These are phyloP conservation scores for Cicer yamashitae DNA, from an alignment of 306 rosid species.

Conservation along the genomic window DNA sequence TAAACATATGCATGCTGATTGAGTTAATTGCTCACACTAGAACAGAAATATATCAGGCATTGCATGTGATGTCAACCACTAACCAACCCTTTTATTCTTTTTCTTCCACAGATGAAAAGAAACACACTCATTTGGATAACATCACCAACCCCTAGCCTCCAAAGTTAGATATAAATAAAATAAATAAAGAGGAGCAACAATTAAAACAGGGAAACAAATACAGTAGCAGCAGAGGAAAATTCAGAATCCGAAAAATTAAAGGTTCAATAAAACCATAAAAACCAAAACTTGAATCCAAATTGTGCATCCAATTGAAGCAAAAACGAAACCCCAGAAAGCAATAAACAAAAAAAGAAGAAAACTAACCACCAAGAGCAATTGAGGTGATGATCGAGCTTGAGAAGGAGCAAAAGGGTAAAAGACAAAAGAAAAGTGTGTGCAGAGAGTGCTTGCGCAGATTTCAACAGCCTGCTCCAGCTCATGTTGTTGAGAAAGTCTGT, in stretches of 20 bases:
- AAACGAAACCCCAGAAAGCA: conserved; percentile 11
- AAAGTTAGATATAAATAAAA: background rate
- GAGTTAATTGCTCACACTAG: conserved; percentile 6
- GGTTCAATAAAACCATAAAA: conserved; percentile 8
- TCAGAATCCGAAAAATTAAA: conserved; percentile 3
- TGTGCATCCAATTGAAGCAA: conserved; percentile 26
- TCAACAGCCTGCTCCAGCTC: conserved; percentile 97
- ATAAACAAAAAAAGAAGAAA: background rate
- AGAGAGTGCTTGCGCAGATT: conserved; percentile 77
- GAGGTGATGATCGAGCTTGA: conserved; percentile 84
- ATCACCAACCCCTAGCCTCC: background rate
- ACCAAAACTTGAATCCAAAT: conserved; percentile 33
- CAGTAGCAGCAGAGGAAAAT: conserved; percentile 11
- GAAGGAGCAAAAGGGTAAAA: conserved; percentile 84
- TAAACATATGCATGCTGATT: conserved; percentile 24
- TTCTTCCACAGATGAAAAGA: conserved; percentile 5
- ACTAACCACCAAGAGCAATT: conserved; percentile 92
- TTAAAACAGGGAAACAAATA: background rate
- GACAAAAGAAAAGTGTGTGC: conserved; percentile 83
- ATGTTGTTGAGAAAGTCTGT: conserved; percentile 41
- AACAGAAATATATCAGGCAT: conserved; percentile 25
- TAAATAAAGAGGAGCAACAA: conserved; percentile 1
- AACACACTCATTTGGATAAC: background rate
- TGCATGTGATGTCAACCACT: conserved; percentile 21
- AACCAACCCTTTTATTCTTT: background rate